Evolutionary conservation across 495 filamentous ascomycete species (phyloP).

Genomic region (Hypoxylon subgilvum): DNA sequence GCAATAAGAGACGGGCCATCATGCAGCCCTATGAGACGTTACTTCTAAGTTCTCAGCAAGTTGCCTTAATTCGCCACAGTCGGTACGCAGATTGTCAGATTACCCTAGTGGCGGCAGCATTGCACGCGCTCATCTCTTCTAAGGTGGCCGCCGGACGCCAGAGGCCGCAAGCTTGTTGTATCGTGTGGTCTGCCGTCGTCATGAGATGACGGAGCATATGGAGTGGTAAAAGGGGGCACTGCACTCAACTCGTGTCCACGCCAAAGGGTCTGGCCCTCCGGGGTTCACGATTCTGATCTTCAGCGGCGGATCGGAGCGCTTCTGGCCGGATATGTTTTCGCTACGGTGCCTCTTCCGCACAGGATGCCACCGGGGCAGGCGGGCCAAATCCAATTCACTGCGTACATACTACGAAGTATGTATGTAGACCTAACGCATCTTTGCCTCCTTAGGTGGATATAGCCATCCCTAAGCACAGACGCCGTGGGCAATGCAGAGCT

Average conservation of each 20-base stretch:
- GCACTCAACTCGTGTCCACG: background rate
- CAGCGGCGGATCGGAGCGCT: constrained; percentile 10
- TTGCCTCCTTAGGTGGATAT: no score
- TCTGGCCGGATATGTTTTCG: constrained; percentile 3
- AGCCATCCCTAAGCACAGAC: no score
- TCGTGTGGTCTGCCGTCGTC: constrained; percentile 21
- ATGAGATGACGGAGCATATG: constrained; percentile 4
- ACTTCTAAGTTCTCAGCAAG: constrained; percentile 12
- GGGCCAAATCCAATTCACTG: constrained; percentile 8
- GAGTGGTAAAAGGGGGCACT: constrained; percentile 9
- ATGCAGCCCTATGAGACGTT: constrained; percentile 37
- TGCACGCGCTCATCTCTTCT: background rate
- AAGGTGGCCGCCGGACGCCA: constrained; percentile 2
- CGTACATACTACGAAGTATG: no score
- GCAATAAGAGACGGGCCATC: constrained; percentile 1
- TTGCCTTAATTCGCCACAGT: constrained; percentile 2
- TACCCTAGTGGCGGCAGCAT: background rate
- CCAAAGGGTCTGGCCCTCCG: constrained; percentile 11
- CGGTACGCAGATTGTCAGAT: background rate
- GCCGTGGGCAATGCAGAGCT: constrained; percentile 9
- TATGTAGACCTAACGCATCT: no score
- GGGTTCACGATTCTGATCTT: background rate
- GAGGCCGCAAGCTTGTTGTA: constrained; percentile 2
- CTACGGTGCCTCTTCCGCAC: background rate
- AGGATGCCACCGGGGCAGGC: constrained; percentile 3